Percentiles rank a stretch among this genome's conserved stretches.
phyloP scores from a whole-genome alignment of 2,329 filamentous ascomycete genomes.

The Clarireedia paspali region DNA sequence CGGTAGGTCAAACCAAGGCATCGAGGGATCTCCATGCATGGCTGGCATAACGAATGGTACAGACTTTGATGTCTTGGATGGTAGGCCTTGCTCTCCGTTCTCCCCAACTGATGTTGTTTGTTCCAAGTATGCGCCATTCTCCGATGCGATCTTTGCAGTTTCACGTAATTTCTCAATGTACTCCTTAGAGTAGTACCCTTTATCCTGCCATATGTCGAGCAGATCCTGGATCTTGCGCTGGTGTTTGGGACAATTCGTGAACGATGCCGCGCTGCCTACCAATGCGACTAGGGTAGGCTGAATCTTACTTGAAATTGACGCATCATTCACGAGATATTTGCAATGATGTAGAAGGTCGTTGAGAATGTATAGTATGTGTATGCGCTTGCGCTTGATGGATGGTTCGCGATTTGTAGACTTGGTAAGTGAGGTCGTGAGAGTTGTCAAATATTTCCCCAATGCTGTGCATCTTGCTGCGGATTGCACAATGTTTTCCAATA shows the following conservation, averaged over 20 bases:
- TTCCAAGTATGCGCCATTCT: slow-evolving; percentile 24
- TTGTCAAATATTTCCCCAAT: slow-evolving; percentile 68
- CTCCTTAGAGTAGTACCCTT: slow-evolving; percentile 50
- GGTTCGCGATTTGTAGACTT: slow-evolving; percentile 33
- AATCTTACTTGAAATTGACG: slow-evolving; percentile 47
- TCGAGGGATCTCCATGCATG: slow-evolving; percentile 65
- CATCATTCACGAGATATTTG: slow-evolving; percentile 42
- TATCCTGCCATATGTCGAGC: slow-evolving; percentile 62
- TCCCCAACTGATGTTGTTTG: slow-evolving; percentile 9
- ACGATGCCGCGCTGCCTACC: slow-evolving; percentile 48
- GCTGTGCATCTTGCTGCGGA: slow-evolving; percentile 59
- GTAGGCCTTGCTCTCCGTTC: slow-evolving; percentile 26
- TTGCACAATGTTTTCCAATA: slow-evolving; percentile 61
- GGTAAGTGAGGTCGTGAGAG: slow-evolving; percentile 54
- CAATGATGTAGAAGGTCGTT: slow-evolving; percentile 72
- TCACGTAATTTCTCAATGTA: slow-evolving; percentile 52
- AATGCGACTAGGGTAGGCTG: slow-evolving; percentile 55
- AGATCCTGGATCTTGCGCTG: slow-evolving; percentile 56
- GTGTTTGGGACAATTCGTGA: slow-evolving; percentile 56
- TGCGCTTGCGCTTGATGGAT: slow-evolving; percentile 58
- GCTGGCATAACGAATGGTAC: slow-evolving; percentile 67
- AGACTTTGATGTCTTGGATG: slow-evolving; percentile 45
- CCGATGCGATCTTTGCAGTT: slow-evolving; percentile 40
- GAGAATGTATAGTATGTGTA: slow-evolving; percentile 71
- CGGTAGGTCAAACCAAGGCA: slow-evolving; percentile 74